Conservation (phyloP, 495 filamentous ascomycete genomes). For the Penicillium atrosanguineum region DNA sequence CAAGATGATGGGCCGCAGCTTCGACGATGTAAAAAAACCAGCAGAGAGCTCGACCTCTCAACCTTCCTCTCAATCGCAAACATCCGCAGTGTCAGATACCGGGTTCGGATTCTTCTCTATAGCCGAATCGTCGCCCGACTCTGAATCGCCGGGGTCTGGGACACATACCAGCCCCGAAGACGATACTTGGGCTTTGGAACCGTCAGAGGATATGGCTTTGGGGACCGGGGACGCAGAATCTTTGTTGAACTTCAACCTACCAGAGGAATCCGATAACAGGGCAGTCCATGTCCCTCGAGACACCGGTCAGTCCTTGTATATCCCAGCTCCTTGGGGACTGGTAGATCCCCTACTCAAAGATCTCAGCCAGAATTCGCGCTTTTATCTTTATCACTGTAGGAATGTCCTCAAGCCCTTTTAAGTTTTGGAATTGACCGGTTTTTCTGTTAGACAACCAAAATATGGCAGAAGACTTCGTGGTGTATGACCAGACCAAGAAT, state of each 20-base stretch:
- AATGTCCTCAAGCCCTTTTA: not conserved
- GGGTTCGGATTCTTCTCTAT: slow-evolving; percentile 13
- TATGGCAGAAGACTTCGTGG: slow-evolving; percentile 33
- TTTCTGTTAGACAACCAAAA: slow-evolving; percentile 32
- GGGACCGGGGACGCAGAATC: not conserved
- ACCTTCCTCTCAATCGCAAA: not conserved
- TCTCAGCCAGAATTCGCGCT: slow-evolving; percentile 32
- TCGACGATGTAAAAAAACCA: slow-evolving; percentile 33
- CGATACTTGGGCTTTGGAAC: slow-evolving; percentile 14
- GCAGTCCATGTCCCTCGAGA: slow-evolving; percentile 11
- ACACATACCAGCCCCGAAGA: slow-evolving; percentile 18
- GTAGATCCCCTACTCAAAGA: slow-evolving; percentile 46
- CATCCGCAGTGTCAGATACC: not conserved
- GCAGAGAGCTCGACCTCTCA: slow-evolving; percentile 2
- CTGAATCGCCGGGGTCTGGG: slow-evolving; percentile 18
- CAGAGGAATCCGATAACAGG: slow-evolving; percentile 11
- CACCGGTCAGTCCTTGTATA: slow-evolving; percentile 7
- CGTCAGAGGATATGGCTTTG: not conserved
- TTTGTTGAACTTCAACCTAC: not conserved
- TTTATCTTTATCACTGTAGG: slow-evolving; percentile 45
- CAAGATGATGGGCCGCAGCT: slow-evolving; percentile 52
- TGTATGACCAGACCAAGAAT: slow-evolving; percentile 41
- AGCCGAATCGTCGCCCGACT: slow-evolving; percentile 20
- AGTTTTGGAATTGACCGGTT: not conserved
- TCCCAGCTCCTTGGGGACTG: slow-evolving; percentile 33